phyloP scores from a whole-genome alignment of 345 rosid species.

The Clarkia xantiana region DNA sequence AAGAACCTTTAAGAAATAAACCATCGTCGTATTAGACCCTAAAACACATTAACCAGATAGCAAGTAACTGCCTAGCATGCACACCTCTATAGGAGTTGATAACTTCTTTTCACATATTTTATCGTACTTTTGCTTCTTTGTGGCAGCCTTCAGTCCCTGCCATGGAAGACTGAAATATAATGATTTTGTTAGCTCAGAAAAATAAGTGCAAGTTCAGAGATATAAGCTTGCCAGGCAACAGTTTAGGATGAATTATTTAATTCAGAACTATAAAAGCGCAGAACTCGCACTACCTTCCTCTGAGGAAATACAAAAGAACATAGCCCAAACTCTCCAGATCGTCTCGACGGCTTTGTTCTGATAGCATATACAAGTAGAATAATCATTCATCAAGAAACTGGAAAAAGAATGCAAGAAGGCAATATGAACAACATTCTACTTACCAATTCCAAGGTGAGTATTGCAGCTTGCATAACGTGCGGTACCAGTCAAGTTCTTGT shows the following conservation, averaged over 20 bases:
- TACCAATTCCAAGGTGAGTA: conserved; percentile 97
- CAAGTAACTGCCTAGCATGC: conserved; percentile 1
- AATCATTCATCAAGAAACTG: conserved; percentile 4
- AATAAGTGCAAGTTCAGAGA: neutral
- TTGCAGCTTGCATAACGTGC: conserved; percentile 97
- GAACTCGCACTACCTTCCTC: conserved; percentile 62
- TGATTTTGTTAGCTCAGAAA: conserved; percentile 3
- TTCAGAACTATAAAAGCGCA: neutral
- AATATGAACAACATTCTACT: conserved; percentile 4
- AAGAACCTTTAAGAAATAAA: conserved; percentile 32
- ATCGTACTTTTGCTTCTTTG: conserved; percentile 80
- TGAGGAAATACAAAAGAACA: conserved; percentile 57
- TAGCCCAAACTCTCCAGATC: conserved; percentile 72
- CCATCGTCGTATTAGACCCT: neutral
- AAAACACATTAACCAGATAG: neutral
- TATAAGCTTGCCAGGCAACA: neutral
- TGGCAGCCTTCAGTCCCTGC: conserved; percentile 85
- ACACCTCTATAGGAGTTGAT: conserved; percentile 85
- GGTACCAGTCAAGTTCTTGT: conserved; percentile 90
- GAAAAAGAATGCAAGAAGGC: neutral
- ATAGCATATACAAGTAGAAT: conserved; percentile 3
- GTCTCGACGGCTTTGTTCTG: conserved; percentile 77
- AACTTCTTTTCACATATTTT: conserved; percentile 79
- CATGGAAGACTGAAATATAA: conserved; percentile 61
- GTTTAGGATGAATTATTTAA: neutral